These are phyloP conservation scores for Eleusine indica DNA, from an alignment of 176 grass and related monocot species.

Conservation along the genomic window DNA sequence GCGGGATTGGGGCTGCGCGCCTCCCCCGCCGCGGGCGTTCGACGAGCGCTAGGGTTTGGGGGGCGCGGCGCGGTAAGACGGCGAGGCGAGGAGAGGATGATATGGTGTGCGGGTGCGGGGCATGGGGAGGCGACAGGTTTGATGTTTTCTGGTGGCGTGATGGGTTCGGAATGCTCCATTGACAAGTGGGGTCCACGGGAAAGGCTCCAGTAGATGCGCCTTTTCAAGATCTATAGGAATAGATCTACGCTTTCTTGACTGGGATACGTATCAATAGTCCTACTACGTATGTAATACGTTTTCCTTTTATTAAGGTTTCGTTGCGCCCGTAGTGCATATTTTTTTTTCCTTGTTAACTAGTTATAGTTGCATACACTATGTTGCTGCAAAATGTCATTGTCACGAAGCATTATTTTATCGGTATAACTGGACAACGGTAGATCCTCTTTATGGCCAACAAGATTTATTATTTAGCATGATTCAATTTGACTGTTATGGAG, in stretches of 20 bases:
- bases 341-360: too few species aligned
- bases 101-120: neutral
- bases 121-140: neutral
- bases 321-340: too few species aligned
- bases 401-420: too few species aligned
- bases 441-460: too few species aligned
- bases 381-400: too few species aligned
- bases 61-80: neutral
- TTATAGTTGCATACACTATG: too few species aligned
- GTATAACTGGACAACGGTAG: too few species aligned
- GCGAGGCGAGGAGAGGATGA: neutral
- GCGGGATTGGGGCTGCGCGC: slow-evolving; percentile 1
- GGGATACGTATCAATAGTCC: neutral
- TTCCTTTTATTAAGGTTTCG: too few species aligned
- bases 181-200: neutral
- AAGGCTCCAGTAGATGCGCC: neutral
- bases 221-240: too few species aligned
- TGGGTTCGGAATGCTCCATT: neutral
- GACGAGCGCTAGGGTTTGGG: slow-evolving; percentile 56
- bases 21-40: slow-evolving; percentile 7
- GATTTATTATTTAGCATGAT: too few species aligned
- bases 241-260: neutral
- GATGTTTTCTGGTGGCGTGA: neutral
- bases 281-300: too few species aligned
- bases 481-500: too few species aligned